Conservation (phyloP, 139 green algal genomes). For the Chlamydomonas incerta region DNA sequence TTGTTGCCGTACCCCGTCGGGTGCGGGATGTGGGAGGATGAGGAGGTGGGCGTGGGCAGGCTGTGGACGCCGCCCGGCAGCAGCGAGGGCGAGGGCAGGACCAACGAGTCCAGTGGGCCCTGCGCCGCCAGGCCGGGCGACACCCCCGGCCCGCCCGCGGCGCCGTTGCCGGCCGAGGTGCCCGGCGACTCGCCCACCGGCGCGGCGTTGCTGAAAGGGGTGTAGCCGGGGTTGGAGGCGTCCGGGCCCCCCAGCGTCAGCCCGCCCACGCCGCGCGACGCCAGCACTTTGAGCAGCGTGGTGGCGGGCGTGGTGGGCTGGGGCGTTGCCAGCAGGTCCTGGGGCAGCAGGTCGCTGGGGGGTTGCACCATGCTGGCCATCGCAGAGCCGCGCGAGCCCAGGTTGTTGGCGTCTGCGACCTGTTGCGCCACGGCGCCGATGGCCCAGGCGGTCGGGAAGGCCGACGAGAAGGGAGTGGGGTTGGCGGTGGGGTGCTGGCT, state of each 20-base stretch:
- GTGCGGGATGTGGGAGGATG: neutral
- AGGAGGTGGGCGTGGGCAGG: constrained; percentile 24
- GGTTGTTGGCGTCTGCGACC: neutral
- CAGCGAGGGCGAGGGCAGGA: constrained; percentile 31
- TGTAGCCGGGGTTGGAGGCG: neutral
- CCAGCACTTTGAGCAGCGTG: constrained; percentile 12
- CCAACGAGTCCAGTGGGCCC: neutral
- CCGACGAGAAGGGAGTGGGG: neutral
- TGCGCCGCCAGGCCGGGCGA: too few species aligned
- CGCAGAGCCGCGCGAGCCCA: too few species aligned
- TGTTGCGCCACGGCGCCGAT: neutral
- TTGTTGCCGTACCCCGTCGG: neutral
- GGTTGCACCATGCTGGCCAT: neutral
- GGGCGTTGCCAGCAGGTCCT: constrained; percentile 20
- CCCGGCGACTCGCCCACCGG: neutral
- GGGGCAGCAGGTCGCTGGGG: constrained; percentile 27
- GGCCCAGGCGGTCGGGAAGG: constrained; percentile 9
- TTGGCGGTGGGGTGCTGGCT: constrained; percentile 2
- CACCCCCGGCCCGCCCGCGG: too few species aligned
- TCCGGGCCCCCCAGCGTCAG: neutral
- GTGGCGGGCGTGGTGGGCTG: constrained; percentile 1
- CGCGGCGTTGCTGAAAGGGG: neutral
- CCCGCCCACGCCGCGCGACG: neutral
- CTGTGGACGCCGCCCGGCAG: constrained; percentile 35
- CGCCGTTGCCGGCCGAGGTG: neutral